These are phyloP conservation scores for Termitomyces sp. DNA, from an alignment of 768 basidiomycete species.

Conservation along the genomic window DNA sequence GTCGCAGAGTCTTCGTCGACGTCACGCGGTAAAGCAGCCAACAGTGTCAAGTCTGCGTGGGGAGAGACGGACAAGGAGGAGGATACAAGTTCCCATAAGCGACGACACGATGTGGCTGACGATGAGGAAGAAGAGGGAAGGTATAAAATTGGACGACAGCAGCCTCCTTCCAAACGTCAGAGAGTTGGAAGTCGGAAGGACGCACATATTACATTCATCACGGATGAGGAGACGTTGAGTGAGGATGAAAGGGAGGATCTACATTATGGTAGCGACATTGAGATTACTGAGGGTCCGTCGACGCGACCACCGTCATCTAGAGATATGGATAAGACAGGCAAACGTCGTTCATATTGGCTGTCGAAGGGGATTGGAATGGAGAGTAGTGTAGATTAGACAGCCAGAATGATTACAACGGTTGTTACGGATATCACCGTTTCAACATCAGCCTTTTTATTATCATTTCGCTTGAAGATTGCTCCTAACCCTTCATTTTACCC, in stretches of 20 bases:
- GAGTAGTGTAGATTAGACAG: conserved; percentile 15
- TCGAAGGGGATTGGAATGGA: conserved; percentile 44
- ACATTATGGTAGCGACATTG: conserved; percentile 1
- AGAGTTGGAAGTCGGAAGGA: conserved; percentile 37
- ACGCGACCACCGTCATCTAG: background rate
- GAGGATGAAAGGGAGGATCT: conserved; percentile 21
- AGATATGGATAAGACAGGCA: conserved; percentile 4
- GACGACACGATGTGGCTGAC: conserved; percentile 12
- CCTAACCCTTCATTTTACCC: conserved; percentile 9
- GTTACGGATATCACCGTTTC: conserved; percentile 15
- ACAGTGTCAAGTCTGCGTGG: conserved; percentile 1
- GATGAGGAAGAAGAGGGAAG: conserved; percentile 54
- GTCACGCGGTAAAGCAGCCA: background rate
- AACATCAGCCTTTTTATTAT: conserved; percentile 7
- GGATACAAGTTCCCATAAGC: background rate
- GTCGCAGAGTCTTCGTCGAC: background rate
- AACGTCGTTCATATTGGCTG: conserved; percentile 54
- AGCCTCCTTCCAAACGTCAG: conserved; percentile 45
- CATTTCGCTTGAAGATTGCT: background rate
- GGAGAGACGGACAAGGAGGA: conserved; percentile 24
- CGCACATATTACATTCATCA: conserved; percentile 35
- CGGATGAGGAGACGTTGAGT: conserved; percentile 33
- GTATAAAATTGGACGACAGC: conserved; percentile 39
- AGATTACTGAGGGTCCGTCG: background rate
- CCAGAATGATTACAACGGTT: background rate